Evolutionary conservation across 495 filamentous ascomycete species (phyloP).

Genomic region (Delitschia confertaspora): DNA sequence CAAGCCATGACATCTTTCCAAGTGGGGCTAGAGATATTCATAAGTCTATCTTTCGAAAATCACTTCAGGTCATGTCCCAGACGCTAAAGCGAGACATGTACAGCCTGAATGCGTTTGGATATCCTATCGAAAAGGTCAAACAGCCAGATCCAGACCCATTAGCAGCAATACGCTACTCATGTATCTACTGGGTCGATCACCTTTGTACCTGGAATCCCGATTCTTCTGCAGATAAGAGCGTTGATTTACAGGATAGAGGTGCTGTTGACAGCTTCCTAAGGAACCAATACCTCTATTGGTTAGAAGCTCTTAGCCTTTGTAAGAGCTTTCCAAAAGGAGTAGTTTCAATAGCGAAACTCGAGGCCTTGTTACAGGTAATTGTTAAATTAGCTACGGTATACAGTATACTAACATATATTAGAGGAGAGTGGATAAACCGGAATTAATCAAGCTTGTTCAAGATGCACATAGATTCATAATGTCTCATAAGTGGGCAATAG

Average conservation of each 20-base stretch:
- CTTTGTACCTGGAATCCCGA: slow-evolving; percentile 11
- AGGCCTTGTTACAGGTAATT: slow-evolving; percentile 5
- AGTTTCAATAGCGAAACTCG: slow-evolving; percentile 9
- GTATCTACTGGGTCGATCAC: slow-evolving; percentile 13
- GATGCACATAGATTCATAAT: slow-evolving; percentile 30
- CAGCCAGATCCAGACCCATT: slow-evolving; percentile 7
- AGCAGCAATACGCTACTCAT: slow-evolving; percentile 10
- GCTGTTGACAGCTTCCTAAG: slow-evolving; percentile 2
- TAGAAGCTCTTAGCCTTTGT: background rate
- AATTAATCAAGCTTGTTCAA: slow-evolving; percentile 16
- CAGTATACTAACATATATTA: slow-evolving; percentile 2
- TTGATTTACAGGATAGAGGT: slow-evolving; percentile 1
- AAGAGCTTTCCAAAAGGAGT: slow-evolving; percentile 29
- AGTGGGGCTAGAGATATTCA: slow-evolving; percentile 9
- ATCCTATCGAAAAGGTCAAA: background rate
- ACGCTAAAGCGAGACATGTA: slow-evolving; percentile 30
- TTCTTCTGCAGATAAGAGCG: slow-evolving; percentile 14
- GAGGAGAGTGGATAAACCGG: slow-evolving; percentile 5
- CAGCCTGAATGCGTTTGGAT: slow-evolving; percentile 10
- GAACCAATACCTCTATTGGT: slow-evolving; percentile 1
- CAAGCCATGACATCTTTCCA: slow-evolving; percentile 10
- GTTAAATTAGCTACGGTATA: background rate
- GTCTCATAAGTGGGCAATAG: slow-evolving; percentile 21
- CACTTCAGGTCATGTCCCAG: slow-evolving; percentile 26
- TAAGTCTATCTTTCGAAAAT: slow-evolving; percentile 25